These are phyloP conservation scores for Quercus engelmannii DNA, from an alignment of 306 rosid genomes.

Conservation along the genomic window DNA sequence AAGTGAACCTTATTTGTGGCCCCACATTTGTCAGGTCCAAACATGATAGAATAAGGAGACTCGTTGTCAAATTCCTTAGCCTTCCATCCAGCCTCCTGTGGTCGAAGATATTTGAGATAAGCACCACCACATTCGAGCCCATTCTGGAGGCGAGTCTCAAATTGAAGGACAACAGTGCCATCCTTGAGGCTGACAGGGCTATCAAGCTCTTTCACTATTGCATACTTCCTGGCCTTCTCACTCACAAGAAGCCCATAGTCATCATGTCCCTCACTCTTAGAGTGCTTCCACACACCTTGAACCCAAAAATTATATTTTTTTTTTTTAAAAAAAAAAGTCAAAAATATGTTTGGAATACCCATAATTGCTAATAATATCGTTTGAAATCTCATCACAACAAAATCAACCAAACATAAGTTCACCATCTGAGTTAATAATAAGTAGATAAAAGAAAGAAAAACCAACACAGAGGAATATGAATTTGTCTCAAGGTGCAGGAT, in stretches of 20 bases:
- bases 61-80: conserved; percentile 77
- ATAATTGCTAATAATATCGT: not conserved
- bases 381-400: not conserved
- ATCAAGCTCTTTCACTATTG: conserved; percentile 76
- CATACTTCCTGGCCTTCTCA: conserved; percentile 83
- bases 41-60: conserved; percentile 86
- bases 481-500: too few species aligned
- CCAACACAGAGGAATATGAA: too few species aligned
- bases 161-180: conserved; percentile 80
- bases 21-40: conserved; percentile 97
- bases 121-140: conserved; percentile 99
- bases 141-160: conserved; percentile 80
- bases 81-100: conserved; percentile 89
- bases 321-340: not conserved
- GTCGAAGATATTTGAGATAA: conserved; percentile 82
- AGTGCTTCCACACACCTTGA: conserved; percentile 88
- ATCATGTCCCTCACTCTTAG: conserved; percentile 92
- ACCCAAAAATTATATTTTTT: conserved; percentile 3
- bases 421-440: not conserved
- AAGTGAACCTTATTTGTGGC: conserved; percentile 97
- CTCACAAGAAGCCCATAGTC: conserved; percentile 91
- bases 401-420: not conserved
- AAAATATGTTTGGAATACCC: not conserved
- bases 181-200: conserved; percentile 63
- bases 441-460: not conserved